Conservation (phyloP, 2,329 filamentous ascomycete genomes). For the Arthrobotrys entomopaga region DNA sequence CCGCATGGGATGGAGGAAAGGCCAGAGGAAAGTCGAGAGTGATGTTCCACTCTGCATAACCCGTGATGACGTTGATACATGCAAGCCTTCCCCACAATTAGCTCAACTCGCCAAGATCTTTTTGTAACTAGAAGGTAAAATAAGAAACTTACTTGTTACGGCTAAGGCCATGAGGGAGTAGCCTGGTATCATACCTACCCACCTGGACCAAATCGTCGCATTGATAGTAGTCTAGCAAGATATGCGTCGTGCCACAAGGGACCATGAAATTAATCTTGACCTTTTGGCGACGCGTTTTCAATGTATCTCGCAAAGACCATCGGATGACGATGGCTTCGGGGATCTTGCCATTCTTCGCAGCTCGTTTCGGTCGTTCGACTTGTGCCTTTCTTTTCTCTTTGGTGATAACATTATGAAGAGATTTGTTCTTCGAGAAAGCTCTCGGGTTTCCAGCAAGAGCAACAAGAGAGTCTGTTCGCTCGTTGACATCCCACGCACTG, state of each 20-base stretch:
- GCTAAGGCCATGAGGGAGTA: constrained; percentile 14
- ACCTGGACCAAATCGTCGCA: constrained; percentile 8
- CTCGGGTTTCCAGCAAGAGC: constrained; percentile 44
- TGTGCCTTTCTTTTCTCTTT: constrained; percentile 36
- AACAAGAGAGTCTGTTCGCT: constrained; percentile 45
- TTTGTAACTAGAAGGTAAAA: background rate
- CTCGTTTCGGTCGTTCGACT: constrained; percentile 31
- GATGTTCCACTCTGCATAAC: constrained; percentile 49
- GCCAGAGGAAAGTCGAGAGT: constrained; percentile 27
- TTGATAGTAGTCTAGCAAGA: constrained; percentile 44
- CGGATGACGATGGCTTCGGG: constrained; percentile 46
- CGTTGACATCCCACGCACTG: constrained; percentile 50
- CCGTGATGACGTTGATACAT: constrained; percentile 47
- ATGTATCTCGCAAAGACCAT: constrained; percentile 36
- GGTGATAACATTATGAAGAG: constrained; percentile 35
- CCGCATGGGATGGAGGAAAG: constrained; percentile 19
- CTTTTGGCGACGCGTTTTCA: constrained; percentile 37
- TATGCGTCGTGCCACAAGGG: constrained; percentile 31
- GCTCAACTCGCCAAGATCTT: too few species aligned
- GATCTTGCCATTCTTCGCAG: constrained; percentile 33
- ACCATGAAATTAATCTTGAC: constrained; percentile 39
- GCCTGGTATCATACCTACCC: constrained; percentile 12
- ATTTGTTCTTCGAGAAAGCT: constrained; percentile 42
- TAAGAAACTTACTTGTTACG: constrained; percentile 30
- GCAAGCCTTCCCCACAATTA: constrained; percentile 22